A percentile compares a stretch with the other conserved stretches of the same genome.
These are phyloP conservation scores for Platanthera guangdongensis DNA, from an alignment of 106 monocot genomes.

Conservation along the genomic window DNA sequence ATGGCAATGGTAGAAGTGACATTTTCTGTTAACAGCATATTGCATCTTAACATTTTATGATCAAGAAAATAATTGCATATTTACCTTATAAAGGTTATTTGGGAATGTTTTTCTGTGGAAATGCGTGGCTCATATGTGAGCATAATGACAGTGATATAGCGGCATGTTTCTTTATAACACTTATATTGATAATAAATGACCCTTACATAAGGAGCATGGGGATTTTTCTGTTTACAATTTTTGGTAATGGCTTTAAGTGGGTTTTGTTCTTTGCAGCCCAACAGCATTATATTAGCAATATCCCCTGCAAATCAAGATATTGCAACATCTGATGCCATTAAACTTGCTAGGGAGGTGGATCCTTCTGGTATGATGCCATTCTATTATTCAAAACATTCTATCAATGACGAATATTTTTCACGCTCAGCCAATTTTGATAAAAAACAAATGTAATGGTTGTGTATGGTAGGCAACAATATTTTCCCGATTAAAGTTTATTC, in stretches of 20 bases:
- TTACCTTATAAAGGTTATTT: neutral
- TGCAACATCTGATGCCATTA: constrained; percentile 99
- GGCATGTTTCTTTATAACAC: no score
- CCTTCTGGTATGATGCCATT: constrained; percentile 49
- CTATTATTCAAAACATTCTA: neutral
- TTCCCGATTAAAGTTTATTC: constrained; percentile 2
- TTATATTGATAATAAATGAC: no score
- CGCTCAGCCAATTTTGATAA: neutral
- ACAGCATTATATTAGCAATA: constrained; percentile 88
- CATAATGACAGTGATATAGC: constrained; percentile 1
- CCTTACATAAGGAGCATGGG: neutral
- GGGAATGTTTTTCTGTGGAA: neutral
- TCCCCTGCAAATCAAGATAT: constrained; percentile 99
- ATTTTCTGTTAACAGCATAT: neutral
- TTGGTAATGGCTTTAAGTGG: neutral
- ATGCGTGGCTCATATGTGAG: neutral
- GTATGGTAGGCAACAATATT: neutral
- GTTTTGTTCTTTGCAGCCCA: constrained; percentile 45
- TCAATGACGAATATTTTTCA: neutral
- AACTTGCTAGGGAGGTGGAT: constrained; percentile 96
- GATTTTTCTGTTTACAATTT: neutral
- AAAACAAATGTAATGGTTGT: constrained; percentile 1
- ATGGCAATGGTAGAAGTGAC: neutral
- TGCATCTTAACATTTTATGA: neutral
- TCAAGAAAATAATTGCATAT: neutral